These are phyloP conservation scores for Starmerella kuoi DNA, from an alignment of 805 yeast genomes.

Conservation along the genomic window DNA sequence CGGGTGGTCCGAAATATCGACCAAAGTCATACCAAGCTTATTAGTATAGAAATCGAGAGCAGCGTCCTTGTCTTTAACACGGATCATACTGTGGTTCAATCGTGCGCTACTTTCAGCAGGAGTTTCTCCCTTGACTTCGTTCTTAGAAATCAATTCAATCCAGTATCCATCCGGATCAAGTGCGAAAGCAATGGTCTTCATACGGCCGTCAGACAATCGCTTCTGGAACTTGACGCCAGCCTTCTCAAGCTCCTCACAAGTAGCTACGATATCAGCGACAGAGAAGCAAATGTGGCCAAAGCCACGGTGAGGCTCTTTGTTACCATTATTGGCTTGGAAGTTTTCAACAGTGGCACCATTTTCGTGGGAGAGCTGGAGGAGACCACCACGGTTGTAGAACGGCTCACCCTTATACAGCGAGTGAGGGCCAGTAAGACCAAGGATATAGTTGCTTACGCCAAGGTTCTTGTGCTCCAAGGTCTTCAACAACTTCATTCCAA, in stretches of 20 bases:
- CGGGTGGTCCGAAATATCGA: constrained; percentile 43
- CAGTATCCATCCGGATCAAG: constrained; percentile 95
- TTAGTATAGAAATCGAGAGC: constrained; percentile 70
- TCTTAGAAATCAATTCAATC: constrained; percentile 72
- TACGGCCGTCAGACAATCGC: constrained; percentile 79
- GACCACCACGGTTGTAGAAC: constrained; percentile 41
- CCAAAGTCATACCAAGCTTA: constrained; percentile 67
- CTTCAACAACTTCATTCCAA: constrained; percentile 56
- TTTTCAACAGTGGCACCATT: constrained; percentile 48
- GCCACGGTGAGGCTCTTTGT: constrained; percentile 72
- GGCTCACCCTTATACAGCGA: constrained; percentile 31
- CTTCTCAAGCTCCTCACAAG: constrained; percentile 46
- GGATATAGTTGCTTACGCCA: constrained; percentile 55
- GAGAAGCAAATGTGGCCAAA: constrained; percentile 90
- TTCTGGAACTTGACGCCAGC: constrained; percentile 69
- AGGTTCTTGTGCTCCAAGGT: constrained; percentile 41
- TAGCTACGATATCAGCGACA: constrained; percentile 59
- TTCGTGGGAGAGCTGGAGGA: constrained; percentile 73
- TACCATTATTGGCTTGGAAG: constrained; percentile 64
- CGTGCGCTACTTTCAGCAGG: constrained; percentile 31
- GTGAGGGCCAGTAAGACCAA: constrained; percentile 43
- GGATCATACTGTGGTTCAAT: constrained; percentile 84
- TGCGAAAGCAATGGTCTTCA: constrained; percentile 83
- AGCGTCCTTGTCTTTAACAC: constrained; percentile 71
- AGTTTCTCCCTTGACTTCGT: constrained; percentile 19